Evolutionary conservation across 2,329 filamentous ascomycete genomes (phyloP).

Genomic region (Aspergillus tamarii): DNA sequence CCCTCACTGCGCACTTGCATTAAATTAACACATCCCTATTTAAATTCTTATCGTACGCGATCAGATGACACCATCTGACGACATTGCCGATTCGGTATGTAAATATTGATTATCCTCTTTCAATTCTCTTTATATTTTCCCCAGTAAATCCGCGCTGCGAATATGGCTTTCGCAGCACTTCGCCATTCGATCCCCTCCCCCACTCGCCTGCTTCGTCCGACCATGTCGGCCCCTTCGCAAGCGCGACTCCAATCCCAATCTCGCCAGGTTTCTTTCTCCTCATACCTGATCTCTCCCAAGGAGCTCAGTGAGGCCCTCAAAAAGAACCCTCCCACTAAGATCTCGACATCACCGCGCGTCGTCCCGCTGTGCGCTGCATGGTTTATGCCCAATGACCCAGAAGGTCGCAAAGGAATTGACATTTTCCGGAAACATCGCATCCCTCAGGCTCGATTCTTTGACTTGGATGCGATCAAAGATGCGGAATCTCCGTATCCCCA

Average conservation of each 20-base stretch:
- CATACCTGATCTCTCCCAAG: slow-evolving; percentile 83
- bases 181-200: slow-evolving; percentile 32
- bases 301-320: slow-evolving; percentile 81
- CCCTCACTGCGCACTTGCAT: background rate
- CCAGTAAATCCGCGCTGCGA: slow-evolving; percentile 14
- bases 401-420: slow-evolving; percentile 74
- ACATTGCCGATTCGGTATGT: slow-evolving; percentile 27
- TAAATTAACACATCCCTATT: background rate
- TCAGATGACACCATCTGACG: slow-evolving; percentile 15
- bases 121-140: slow-evolving; percentile 10
- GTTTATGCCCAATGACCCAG: slow-evolving; percentile 89
- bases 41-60: background rate
- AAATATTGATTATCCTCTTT: slow-evolving; percentile 25
- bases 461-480: slow-evolving; percentile 90
- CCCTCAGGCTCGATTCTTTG: slow-evolving; percentile 90
- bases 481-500: slow-evolving; percentile 87
- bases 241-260: slow-evolving; percentile 40
- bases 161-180: slow-evolving; percentile 41
- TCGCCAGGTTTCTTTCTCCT: slow-evolving; percentile 64
- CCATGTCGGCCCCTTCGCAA: slow-evolving; percentile 31
- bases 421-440: slow-evolving; percentile 83
- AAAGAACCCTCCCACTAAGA: slow-evolving; percentile 76
- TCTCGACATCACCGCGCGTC: slow-evolving; percentile 79
- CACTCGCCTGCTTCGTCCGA: slow-evolving; percentile 28
- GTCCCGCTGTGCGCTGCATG: slow-evolving; percentile 90